Evolutionary conservation across 768 basidiomycete species (phyloP).

Genomic region (Royoungia palumana): DNA sequence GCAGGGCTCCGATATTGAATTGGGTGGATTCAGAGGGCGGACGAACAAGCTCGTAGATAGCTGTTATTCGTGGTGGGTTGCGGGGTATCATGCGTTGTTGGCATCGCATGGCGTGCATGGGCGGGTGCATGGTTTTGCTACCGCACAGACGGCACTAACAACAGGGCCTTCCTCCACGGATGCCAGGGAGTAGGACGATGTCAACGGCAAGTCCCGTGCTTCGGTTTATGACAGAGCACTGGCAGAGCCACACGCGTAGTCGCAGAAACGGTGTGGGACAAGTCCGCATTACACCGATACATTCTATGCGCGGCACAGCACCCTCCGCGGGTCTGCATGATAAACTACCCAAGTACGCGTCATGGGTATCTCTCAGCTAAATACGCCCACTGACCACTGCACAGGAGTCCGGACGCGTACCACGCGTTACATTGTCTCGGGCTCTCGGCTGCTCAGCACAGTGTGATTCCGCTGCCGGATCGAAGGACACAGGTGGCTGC

Average conservation of each 20-base stretch:
- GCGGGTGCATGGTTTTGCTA: not conserved
- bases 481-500: slow-evolving; percentile 33
- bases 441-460: slow-evolving; percentile 85
- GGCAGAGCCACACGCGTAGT: not conserved
- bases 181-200: slow-evolving; percentile 63
- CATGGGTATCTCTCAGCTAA: too few species aligned
- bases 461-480: slow-evolving; percentile 47
- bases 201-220: slow-evolving; percentile 50
- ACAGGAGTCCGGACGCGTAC: slow-evolving; percentile 86
- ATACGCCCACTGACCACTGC: not conserved
- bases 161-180: slow-evolving; percentile 22
- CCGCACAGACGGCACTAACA: too few species aligned
- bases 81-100: slow-evolving; percentile 80
- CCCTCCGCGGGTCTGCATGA: slow-evolving; percentile 86
- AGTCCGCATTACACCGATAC: slow-evolving; percentile 80
- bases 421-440: slow-evolving; percentile 95
- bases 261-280: slow-evolving; percentile 52
- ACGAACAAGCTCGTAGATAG: slow-evolving; percentile 99
- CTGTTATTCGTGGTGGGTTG: slow-evolving; percentile 99
- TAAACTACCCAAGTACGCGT: slow-evolving; percentile 86
- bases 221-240: not conserved
- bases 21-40: slow-evolving; percentile 90
- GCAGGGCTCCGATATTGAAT: slow-evolving; percentile 79
- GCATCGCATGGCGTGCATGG: slow-evolving; percentile 54
- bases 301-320: slow-evolving; percentile 84